These are phyloP conservation scores for Sclerotinia borealis DNA, from an alignment of 2,329 filamentous ascomycete species.

Conservation along the genomic window DNA sequence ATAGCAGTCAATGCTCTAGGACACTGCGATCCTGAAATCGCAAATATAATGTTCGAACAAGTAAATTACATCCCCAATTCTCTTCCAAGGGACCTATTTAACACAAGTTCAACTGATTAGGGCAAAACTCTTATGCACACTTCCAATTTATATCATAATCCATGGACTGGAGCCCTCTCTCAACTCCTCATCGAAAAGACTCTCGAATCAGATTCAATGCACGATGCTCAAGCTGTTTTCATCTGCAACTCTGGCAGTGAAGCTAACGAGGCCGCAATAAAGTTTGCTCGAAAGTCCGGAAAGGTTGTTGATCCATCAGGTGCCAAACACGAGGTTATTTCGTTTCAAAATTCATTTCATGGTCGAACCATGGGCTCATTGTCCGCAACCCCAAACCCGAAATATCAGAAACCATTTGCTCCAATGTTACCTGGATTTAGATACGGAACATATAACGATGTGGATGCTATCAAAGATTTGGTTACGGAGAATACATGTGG, in stretches of 20 bases:
- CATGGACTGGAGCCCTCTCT: conserved; percentile 86
- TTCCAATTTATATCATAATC: conserved; percentile 96
- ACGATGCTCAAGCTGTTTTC: conserved; percentile 73
- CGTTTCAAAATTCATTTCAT: conserved; percentile 89
- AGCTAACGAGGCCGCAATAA: conserved; percentile 96
- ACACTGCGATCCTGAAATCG: conserved; percentile 78
- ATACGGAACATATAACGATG: conserved; percentile 81
- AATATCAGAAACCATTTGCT: conserved; percentile 91
- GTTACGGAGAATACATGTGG: conserved; percentile 84
- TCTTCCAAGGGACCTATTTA: neutral
- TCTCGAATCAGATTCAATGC: conserved; percentile 71
- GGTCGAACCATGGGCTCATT: conserved; percentile 92
- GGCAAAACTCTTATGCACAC: conserved; percentile 77
- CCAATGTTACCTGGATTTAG: conserved; percentile 94
- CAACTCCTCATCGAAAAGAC: conserved; percentile 81
- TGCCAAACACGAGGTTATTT: conserved; percentile 76
- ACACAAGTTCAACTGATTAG: conserved; percentile 33
- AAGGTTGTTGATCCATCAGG: conserved; percentile 67
- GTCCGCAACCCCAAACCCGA: conserved; percentile 95
- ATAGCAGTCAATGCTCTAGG: conserved; percentile 94
- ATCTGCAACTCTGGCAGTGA: conserved; percentile 95
- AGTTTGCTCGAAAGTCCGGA: conserved; percentile 89
- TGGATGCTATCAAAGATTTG: conserved; percentile 61
- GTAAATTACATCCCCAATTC: conserved; percentile 36
- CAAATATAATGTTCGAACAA: conserved; percentile 71